Conservation (phyloP, 495 filamentous ascomycete genomes). For the Tuber calosporum region DNA sequence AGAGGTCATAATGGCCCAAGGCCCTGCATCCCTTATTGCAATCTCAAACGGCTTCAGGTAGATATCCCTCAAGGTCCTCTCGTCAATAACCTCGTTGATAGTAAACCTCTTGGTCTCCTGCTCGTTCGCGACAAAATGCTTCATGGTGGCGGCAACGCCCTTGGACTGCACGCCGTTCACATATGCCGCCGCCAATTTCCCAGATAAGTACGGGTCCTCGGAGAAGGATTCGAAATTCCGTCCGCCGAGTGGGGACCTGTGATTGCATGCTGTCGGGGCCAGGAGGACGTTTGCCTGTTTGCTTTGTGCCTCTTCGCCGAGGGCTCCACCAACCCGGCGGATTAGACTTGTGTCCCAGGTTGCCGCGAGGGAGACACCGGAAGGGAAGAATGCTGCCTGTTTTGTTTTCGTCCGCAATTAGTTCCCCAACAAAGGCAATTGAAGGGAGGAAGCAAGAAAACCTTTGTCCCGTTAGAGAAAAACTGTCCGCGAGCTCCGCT, state of each 20-base stretch:
- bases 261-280: conserved; percentile 74
- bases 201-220: conserved; percentile 70
- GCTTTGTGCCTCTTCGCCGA: conserved; percentile 65
- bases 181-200: conserved; percentile 63
- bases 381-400: conserved; percentile 66
- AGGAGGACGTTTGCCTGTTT: conserved; percentile 68
- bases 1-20: conserved; percentile 54
- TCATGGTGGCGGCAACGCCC: conserved; percentile 67
- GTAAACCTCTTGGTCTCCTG: conserved; percentile 72
- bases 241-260: conserved; percentile 70
- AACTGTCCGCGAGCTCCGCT: conserved; percentile 70
- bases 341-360: conserved; percentile 71
- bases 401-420: conserved; percentile 41
- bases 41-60: conserved; percentile 58
- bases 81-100: conserved; percentile 60
- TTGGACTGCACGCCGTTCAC: conserved; percentile 65
- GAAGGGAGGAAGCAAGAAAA: conserved; percentile 24
- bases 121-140: conserved; percentile 80
- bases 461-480: conserved; percentile 58
- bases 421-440: conserved; percentile 44
- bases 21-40: conserved; percentile 51
- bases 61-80: conserved; percentile 66
- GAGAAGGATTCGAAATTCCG: conserved; percentile 81
- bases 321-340: conserved; percentile 58
- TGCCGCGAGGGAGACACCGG: conserved; percentile 66